Evolutionary conservation across 768 basidiomycete genomes (phyloP).

Genomic region (Suillus plorans): DNA sequence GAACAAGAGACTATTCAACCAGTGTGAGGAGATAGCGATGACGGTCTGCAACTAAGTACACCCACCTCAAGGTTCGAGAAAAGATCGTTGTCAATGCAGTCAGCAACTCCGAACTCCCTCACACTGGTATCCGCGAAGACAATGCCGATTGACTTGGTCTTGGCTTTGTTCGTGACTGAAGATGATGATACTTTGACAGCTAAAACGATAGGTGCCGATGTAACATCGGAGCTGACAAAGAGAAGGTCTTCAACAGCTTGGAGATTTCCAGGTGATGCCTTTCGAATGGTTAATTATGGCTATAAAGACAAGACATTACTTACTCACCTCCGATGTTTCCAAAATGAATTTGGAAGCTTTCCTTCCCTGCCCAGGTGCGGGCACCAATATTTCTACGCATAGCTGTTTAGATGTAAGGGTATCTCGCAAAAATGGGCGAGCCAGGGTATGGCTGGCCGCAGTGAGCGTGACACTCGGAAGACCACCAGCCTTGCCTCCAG

Average conservation of each 20-base stretch:
- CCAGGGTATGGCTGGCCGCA: conserved; percentile 59
- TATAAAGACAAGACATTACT: not conserved
- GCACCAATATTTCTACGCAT: conserved; percentile 86
- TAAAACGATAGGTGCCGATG: conserved; percentile 85
- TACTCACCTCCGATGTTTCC: conserved; percentile 67
- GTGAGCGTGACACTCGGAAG: conserved; percentile 74
- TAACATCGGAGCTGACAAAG: conserved; percentile 77
- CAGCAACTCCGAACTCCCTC: conserved; percentile 82
- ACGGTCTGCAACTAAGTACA: not conserved
- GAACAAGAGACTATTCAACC: conserved; percentile 67
- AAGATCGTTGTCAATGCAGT: conserved; percentile 92
- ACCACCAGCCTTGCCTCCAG: conserved; percentile 52
- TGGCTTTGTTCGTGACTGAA: conserved; percentile 52
- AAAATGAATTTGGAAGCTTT: conserved; percentile 73
- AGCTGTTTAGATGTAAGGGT: conserved; percentile 89
- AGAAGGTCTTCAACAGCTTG: conserved; percentile 79
- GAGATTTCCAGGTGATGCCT: conserved; percentile 77
- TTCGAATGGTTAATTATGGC: conserved; percentile 29
- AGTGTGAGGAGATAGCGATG: conserved; percentile 1
- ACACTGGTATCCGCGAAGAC: conserved; percentile 91
- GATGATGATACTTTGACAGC: conserved; percentile 75
- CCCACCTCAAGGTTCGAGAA: conserved; percentile 93
- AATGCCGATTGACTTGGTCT: conserved; percentile 73
- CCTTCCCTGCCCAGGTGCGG: conserved; percentile 72
- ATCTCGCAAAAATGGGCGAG: conserved; percentile 82